Evolutionary conservation across 2,329 filamentous ascomycete species (phyloP).

Genomic region (Pyricularia grisea): DNA sequence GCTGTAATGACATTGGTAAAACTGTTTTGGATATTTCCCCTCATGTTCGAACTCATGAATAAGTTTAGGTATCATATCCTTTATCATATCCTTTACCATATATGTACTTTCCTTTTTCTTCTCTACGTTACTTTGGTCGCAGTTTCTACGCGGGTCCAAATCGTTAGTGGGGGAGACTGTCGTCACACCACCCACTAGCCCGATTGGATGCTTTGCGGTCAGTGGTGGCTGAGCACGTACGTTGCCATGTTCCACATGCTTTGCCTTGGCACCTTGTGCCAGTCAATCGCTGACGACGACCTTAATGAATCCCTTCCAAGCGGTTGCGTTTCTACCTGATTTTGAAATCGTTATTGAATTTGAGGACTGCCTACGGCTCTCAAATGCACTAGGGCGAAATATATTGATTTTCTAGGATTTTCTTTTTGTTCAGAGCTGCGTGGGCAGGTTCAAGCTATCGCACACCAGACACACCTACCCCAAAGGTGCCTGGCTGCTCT

Average conservation of each 20-base stretch:
- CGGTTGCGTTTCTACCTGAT: not conserved
- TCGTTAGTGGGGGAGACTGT: not conserved
- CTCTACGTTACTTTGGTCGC: not conserved
- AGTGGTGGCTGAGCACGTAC: not conserved
- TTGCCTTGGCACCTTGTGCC: not conserved
- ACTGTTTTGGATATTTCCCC: not conserved
- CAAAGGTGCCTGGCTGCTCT: not conserved
- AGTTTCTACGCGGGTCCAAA: not conserved
- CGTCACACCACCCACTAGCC: not conserved
- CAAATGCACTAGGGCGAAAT: not conserved
- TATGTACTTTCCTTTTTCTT: not conserved
- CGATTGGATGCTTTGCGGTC: not conserved
- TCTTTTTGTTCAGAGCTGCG: not conserved
- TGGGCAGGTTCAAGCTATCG: not conserved
- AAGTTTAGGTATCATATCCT: not conserved
- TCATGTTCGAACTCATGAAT: not conserved
- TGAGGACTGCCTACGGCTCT: not conserved
- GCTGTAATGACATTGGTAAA: no score
- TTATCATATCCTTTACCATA: not conserved
- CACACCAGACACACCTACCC: no score
- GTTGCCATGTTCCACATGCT: not conserved
- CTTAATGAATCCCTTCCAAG: not conserved
- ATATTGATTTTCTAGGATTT: not conserved
- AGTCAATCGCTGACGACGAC: not conserved
- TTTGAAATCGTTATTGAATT: not conserved